Evolutionary conservation across 495 filamentous ascomycete genomes (phyloP).

Genomic region (Xylaria longipes): DNA sequence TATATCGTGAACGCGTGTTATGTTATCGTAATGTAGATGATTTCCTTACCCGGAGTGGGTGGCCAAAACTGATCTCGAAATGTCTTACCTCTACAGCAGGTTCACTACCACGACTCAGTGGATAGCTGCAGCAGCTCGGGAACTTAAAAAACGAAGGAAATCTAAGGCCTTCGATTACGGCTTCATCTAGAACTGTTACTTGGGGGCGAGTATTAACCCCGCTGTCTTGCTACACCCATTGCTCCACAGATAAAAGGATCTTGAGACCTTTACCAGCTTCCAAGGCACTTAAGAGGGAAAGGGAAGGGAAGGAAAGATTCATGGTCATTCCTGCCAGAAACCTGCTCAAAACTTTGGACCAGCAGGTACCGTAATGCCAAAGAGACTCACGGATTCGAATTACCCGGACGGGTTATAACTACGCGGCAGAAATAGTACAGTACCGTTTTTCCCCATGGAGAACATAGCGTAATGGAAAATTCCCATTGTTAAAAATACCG

Average conservation of each 20-base stretch:
- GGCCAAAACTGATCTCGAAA: no score
- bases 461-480: not conserved
- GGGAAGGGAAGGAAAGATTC: not conserved
- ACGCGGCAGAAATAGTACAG: not conserved
- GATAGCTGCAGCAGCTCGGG: no score
- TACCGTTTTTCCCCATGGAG: not conserved
- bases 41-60: no score
- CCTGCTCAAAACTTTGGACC: not conserved
- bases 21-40: no score
- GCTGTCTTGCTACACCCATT: not conserved
- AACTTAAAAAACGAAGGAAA: no score
- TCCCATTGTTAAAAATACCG: not conserved
- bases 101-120: no score
- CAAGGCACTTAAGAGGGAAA: not conserved
- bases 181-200: no score
- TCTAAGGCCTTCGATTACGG: no score
- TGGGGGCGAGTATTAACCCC: not conserved
- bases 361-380: not conserved
- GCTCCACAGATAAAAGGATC: not conserved
- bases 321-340: not conserved
- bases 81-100: no score
- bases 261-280: not conserved
- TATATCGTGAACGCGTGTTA: not conserved
- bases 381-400: not conserved
- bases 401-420: not conserved